Conservation (phyloP, 139 green algal genomes). For the Edaphochlamys debaryana region DNA sequence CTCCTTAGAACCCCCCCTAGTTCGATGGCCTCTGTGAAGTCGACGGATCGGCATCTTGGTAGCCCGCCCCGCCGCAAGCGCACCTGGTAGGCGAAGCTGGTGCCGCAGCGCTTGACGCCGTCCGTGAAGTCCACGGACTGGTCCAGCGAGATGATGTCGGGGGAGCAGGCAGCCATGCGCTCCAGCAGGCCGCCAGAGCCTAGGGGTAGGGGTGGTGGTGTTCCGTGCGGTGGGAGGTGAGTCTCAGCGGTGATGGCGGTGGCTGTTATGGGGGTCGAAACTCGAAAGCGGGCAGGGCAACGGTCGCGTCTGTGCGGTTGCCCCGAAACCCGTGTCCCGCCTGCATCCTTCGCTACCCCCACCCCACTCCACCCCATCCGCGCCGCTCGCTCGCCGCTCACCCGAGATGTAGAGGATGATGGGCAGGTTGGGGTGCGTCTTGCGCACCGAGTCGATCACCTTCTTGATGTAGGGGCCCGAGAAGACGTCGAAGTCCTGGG, state of each 20-base stretch:
- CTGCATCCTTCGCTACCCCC: too few species aligned
- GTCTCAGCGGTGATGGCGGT: too few species aligned
- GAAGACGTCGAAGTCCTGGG: slow-evolving; percentile 95
- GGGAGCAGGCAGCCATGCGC: slow-evolving; percentile 88
- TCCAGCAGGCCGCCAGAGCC: slow-evolving; percentile 89
- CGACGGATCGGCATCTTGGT: too few species aligned
- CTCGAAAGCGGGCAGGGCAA: too few species aligned
- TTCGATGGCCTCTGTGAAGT: too few species aligned
- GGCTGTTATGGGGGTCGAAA: too few species aligned
- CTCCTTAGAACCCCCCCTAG: too few species aligned
- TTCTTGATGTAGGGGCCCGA: slow-evolving; percentile 86
- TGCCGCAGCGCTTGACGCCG: slow-evolving; percentile 83
- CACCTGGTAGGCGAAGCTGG: slow-evolving; percentile 86
- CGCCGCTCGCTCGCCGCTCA: background rate
- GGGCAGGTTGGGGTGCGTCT: slow-evolving; percentile 84
- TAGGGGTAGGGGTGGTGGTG: background rate
- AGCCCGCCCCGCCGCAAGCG: too few species aligned
- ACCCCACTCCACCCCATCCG: too few species aligned
- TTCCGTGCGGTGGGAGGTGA: too few species aligned
- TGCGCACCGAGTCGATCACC: slow-evolving; percentile 58
- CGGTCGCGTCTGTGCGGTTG: too few species aligned
- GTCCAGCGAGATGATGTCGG: slow-evolving; percentile 87
- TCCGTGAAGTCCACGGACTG: slow-evolving; percentile 87
- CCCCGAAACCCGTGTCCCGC: too few species aligned
- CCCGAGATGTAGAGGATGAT: slow-evolving; percentile 95